Evolutionary conservation across 257 asterid species (phyloP).

Genomic region (Solanum piurae): DNA sequence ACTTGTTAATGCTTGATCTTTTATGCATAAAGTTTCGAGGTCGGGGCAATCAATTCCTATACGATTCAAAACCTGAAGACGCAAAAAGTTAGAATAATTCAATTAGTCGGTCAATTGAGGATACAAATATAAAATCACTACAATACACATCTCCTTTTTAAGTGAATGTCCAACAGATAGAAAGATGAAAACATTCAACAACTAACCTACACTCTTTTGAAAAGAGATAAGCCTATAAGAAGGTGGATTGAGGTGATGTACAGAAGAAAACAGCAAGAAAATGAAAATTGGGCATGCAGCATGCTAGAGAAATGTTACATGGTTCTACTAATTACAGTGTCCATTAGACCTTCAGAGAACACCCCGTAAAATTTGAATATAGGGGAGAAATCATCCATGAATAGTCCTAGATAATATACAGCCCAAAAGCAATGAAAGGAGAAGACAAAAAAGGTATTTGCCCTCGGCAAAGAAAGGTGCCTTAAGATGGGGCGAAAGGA

Average conservation of each 20-base stretch:
- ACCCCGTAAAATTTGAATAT: not conserved
- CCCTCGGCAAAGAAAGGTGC: not conserved
- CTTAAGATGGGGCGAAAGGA: not conserved
- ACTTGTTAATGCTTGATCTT: slow-evolving; percentile 75
- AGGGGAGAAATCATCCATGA: not conserved
- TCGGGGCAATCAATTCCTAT: slow-evolving; percentile 58
- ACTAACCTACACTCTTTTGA: not conserved
- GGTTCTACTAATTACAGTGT: not conserved
- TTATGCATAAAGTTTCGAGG: slow-evolving; percentile 58
- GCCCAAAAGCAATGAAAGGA: not conserved
- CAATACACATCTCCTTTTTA: not conserved
- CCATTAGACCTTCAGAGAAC: not conserved
- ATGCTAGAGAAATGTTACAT: not conserved
- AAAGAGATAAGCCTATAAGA: not conserved
- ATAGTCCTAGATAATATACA: not conserved
- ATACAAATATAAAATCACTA: not conserved
- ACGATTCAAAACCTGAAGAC: slow-evolving; percentile 43
- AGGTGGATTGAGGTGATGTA: not conserved
- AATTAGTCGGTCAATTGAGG: not conserved
- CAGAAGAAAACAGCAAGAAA: not conserved
- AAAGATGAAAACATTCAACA: not conserved
- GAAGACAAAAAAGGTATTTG: not conserved
- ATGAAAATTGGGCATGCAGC: not conserved
- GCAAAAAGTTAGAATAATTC: not conserved
- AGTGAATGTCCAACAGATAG: not conserved